These are phyloP conservation scores for Phytopythium delawarense DNA, from an alignment of 352 stramenopile genomes.

Conservation along the genomic window DNA sequence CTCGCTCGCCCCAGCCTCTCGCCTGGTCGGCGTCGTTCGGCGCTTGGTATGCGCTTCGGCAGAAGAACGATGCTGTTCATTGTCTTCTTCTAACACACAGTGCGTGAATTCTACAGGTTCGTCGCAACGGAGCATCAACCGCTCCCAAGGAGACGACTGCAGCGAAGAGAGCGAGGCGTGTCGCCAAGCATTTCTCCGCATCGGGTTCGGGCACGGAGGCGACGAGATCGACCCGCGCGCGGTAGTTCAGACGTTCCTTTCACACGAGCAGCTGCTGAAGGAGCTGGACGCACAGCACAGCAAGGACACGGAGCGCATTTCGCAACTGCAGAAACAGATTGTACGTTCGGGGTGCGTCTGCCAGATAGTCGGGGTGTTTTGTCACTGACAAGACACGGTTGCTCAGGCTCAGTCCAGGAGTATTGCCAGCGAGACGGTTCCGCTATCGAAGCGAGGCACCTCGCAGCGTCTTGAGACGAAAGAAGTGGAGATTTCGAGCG, in stretches of 20 bases:
- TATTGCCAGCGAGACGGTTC: conserved; percentile 42
- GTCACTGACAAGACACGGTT: background rate
- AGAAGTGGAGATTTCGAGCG: conserved; percentile 57
- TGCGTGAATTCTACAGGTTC: background rate
- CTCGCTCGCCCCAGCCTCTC: background rate
- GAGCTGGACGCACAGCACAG: conserved; percentile 65
- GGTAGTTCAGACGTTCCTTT: conserved; percentile 60
- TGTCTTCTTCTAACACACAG: background rate
- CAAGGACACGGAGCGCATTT: conserved; percentile 50
- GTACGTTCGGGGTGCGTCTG: conserved; percentile 22
- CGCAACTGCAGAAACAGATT: conserved; percentile 49
- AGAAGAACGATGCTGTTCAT: background rate
- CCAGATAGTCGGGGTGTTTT: background rate
- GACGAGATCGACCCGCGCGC: conserved; percentile 61
- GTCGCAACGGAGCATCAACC: background rate
- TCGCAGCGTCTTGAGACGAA: conserved; percentile 68
- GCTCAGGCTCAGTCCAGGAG: conserved; percentile 42
- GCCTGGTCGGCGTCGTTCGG: background rate
- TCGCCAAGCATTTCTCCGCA: conserved; percentile 58
- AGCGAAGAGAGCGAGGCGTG: conserved; percentile 3
- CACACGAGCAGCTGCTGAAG: conserved; percentile 61
- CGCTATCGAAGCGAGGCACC: conserved; percentile 56
- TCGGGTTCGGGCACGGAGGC: conserved; percentile 54
- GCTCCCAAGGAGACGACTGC: background rate
- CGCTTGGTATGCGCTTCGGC: background rate